Evolutionary conservation across 1,139 yeast species (phyloP).

Genomic region (Candida smagusa): DNA sequence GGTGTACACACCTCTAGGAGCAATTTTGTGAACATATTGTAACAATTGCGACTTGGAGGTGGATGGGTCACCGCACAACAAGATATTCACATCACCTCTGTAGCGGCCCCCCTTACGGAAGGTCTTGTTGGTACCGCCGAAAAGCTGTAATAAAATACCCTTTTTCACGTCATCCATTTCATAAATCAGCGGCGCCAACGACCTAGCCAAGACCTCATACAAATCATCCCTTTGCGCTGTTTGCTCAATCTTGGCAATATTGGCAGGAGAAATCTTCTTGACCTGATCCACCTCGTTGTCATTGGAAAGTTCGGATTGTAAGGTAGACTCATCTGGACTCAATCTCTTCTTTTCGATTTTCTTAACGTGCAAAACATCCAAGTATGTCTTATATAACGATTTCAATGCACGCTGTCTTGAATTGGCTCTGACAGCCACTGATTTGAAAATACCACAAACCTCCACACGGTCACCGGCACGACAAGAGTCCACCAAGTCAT

Average conservation of each 20-base stretch:
- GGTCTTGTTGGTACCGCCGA: constrained; percentile 92
- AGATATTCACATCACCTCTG: constrained; percentile 90
- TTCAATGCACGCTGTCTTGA: constrained; percentile 82
- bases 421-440: constrained; percentile 86
- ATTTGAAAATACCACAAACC: constrained; percentile 92
- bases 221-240: constrained; percentile 70
- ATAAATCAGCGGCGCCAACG: constrained; percentile 92
- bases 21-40: constrained; percentile 93
- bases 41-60: constrained; percentile 93
- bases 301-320: constrained; percentile 39
- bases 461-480: constrained; percentile 97
- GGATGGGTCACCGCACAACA: constrained; percentile 97
- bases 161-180: constrained; percentile 96
- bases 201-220: constrained; percentile 84
- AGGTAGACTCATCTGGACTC: constrained; percentile 75
- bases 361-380: constrained; percentile 90
- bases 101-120: constrained; percentile 90
- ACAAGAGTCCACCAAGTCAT: constrained; percentile 90
- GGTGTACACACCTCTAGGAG: constrained; percentile 96
- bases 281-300: constrained; percentile 74
- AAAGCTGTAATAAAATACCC: constrained; percentile 85
- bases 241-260: constrained; percentile 59
- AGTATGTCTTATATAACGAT: constrained; percentile 82
- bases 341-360: constrained; percentile 80
- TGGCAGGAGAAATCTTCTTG: constrained; percentile 65